Percentiles rank a stretch among this genome's conserved stretches.
Conservation (phyloP, 177 flowering plant genomes). For the Vitis hybrid region DNA sequence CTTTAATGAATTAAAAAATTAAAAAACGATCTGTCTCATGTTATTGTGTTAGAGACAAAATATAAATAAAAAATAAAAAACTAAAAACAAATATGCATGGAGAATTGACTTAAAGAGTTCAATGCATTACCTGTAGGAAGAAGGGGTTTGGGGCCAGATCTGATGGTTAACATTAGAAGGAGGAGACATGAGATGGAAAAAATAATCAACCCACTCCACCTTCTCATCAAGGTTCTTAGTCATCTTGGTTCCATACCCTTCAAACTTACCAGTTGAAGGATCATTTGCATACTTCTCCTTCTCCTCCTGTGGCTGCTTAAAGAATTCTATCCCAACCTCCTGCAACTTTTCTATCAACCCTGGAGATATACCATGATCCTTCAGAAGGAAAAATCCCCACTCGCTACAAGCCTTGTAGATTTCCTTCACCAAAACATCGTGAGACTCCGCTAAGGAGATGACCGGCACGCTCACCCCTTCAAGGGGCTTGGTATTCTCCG, state of each 20-base stretch:
- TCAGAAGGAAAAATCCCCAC: conserved; percentile 50
- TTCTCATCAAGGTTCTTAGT: conserved; percentile 42
- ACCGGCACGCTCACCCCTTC: conserved; percentile 43
- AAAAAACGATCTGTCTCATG: too few relatives aligned
- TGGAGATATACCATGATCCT: conserved; percentile 41
- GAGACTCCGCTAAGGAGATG: conserved; percentile 38
- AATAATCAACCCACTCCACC: conserved; percentile 55
- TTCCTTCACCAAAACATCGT: conserved; percentile 25
- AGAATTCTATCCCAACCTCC: conserved; percentile 44
- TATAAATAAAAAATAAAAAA: too few relatives aligned
- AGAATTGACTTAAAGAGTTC: too few relatives aligned
- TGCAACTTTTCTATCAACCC: conserved; percentile 31
- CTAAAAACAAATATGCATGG: too few relatives aligned
- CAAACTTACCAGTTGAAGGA: conserved; percentile 32
- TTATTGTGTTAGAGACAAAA: too few relatives aligned
- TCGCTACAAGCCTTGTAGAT: conserved; percentile 31
- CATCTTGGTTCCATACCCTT: conserved; percentile 62
- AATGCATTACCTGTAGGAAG: conserved; percentile 42
- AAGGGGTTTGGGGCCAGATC: conserved; percentile 47
- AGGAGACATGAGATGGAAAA: conserved; percentile 46
- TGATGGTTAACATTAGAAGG: conserved; percentile 33
- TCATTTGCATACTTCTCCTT: conserved; percentile 51
- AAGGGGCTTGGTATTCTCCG: conserved; percentile 43
- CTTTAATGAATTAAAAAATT: too few relatives aligned
- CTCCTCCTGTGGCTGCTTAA: conserved; percentile 40